A percentile compares a stretch with the other conserved stretches of the same genome.
These are phyloP conservation scores for Peronospora destructor DNA, from an alignment of 352 stramenopile species.

Conservation along the genomic window DNA sequence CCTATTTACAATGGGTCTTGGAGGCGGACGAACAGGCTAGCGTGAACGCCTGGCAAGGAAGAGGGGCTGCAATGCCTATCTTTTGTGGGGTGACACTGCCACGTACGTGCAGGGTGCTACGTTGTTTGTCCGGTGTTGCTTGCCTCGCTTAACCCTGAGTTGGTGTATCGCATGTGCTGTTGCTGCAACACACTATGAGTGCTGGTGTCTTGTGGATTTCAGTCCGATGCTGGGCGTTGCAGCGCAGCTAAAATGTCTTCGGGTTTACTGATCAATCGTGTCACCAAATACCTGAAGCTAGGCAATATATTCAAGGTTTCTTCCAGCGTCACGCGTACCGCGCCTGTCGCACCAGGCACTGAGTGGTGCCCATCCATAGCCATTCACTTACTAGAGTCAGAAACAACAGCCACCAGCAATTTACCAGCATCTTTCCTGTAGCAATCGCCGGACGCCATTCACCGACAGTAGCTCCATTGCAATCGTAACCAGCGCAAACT, in stretches of 20 bases:
- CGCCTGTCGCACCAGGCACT: too few relatives aligned
- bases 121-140: conserved; percentile 81
- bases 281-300: too few relatives aligned
- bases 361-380: too few relatives aligned
- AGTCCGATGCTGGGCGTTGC: conserved; percentile 82
- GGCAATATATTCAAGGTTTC: too few relatives aligned
- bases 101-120: conserved; percentile 83
- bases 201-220: conserved; percentile 90
- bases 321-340: too few relatives aligned
- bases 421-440: too few relatives aligned
- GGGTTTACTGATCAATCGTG: conserved; percentile 92
- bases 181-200: conserved; percentile 78
- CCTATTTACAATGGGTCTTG: conserved; percentile 42
- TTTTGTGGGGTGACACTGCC: conserved; percentile 86
- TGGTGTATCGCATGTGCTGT: conserved; percentile 63
- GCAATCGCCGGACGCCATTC: too few relatives aligned
- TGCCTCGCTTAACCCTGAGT: conserved; percentile 80
- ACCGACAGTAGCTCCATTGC: too few relatives aligned
- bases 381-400: too few relatives aligned
- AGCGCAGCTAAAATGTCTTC: conserved; percentile 75
- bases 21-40: conserved; percentile 48
- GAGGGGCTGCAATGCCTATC: conserved; percentile 53
- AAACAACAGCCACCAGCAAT: too few relatives aligned
- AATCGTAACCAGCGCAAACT: too few relatives aligned
- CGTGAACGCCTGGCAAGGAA: conserved; percentile 48